Conservation (phyloP, 176 grass and related monocot genomes). For the Cymbopogon citratus region DNA sequence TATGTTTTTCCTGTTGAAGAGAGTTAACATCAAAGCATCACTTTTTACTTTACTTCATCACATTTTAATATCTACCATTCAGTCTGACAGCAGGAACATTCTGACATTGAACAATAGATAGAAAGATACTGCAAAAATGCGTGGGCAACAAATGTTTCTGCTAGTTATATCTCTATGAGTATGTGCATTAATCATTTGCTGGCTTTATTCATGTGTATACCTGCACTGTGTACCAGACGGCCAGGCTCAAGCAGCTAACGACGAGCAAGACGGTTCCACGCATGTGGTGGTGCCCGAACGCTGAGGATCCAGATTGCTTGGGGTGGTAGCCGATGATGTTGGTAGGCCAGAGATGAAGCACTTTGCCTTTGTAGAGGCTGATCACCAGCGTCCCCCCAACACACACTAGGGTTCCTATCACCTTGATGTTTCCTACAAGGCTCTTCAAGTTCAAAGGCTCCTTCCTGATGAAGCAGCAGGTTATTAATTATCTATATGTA, state of each 20-base stretch:
- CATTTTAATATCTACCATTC: too few relatives aligned
- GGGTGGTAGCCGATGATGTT: conserved; percentile 35
- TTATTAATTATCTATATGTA: neutral
- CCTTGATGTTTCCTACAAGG: conserved; percentile 36
- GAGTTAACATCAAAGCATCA: neutral
- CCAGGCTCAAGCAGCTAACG: conserved; percentile 33
- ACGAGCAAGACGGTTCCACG: conserved; percentile 34
- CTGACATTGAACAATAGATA: neutral
- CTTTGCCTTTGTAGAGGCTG: conserved; percentile 39
- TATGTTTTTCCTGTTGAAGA: neutral
- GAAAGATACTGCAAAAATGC: neutral
- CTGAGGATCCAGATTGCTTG: conserved; percentile 1
- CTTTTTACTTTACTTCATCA: too few relatives aligned
- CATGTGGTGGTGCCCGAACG: conserved; percentile 25
- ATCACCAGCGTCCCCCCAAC: conserved; percentile 40
- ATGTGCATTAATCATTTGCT: neutral
- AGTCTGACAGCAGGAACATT: neutral
- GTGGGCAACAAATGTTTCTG: too few relatives aligned
- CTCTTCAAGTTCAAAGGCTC: conserved; percentile 31
- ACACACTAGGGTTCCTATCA: conserved; percentile 33
- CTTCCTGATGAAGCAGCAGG: conserved; percentile 5
- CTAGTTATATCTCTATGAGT: neutral
- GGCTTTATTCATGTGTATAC: neutral
- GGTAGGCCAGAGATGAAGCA: conserved; percentile 43
- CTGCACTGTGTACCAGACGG: conserved; percentile 44